Evolutionary conservation across 768 basidiomycete species (phyloP).

Genomic region (Suillus subalutaceus): DNA sequence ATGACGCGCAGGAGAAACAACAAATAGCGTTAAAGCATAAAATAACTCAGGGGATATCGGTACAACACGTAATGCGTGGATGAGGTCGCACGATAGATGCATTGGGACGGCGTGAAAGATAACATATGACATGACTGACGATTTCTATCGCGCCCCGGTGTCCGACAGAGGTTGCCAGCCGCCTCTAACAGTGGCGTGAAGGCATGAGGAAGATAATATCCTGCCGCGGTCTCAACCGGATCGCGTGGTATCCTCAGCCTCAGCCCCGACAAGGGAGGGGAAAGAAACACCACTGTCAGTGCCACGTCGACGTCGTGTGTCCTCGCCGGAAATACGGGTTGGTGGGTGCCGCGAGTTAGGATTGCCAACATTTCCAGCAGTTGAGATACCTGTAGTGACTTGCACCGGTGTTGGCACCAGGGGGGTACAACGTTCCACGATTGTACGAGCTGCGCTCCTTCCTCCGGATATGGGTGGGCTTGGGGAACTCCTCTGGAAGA

Average conservation of each 20-base stretch:
- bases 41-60: slow-evolving; percentile 23
- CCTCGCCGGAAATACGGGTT: slow-evolving; percentile 15
- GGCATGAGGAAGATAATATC: neutral
- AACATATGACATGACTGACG: neutral
- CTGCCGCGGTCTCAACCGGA: neutral
- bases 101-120: slow-evolving; percentile 3
- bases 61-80: slow-evolving; percentile 23
- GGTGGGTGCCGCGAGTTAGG: slow-evolving; percentile 18
- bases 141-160: neutral
- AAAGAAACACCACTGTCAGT: slow-evolving; percentile 2
- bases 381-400: slow-evolving; percentile 33
- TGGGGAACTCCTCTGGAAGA: slow-evolving; percentile 77
- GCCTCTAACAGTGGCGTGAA: neutral
- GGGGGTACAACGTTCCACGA: slow-evolving; percentile 71
- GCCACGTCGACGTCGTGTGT: slow-evolving; percentile 5
- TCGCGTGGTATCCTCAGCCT: neutral
- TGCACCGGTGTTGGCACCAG: slow-evolving; percentile 36
- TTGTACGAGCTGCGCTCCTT: slow-evolving; percentile 85
- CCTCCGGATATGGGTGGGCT: slow-evolving; percentile 77
- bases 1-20: slow-evolving; percentile 6
- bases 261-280: slow-evolving; percentile 1
- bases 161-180: neutral
- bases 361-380: slow-evolving; percentile 21
- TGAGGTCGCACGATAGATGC: slow-evolving; percentile 22
- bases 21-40: slow-evolving; percentile 36